Percentiles rank a stretch among this genome's conserved stretches.
Evolutionary conservation across 129 eudicot species (phyloP).

Genomic region (Lactuca sativa): DNA sequence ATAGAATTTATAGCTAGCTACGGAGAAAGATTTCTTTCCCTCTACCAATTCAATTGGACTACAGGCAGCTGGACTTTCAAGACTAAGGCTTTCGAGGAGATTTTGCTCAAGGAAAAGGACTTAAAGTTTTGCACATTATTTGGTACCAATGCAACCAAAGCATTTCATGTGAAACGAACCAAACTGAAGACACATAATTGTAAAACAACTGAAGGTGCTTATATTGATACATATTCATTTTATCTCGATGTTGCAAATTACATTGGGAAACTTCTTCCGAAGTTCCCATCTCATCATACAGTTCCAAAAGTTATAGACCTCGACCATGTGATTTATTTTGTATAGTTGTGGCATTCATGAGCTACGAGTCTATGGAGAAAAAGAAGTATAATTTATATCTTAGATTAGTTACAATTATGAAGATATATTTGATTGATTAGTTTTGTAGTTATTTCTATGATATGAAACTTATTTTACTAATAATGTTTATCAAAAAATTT

Average conservation of each 20-base stretch:
- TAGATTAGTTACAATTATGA: no score
- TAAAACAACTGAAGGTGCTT: neutral
- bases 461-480: no score
- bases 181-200: neutral
- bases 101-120: conserved; percentile 15
- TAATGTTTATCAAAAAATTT: no score
- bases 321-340: neutral
- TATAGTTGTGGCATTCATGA: neutral
- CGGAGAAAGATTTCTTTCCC: conserved; percentile 70
- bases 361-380: neutral
- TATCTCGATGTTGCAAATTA: conserved; percentile 50
- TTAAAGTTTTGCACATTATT: conserved; percentile 5
- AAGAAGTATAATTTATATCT: no score
- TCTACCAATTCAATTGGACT: conserved; percentile 63
- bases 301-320: neutral
- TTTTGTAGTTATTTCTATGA: no score
- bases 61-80: conserved; percentile 62
- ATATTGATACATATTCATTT: conserved; percentile 14
- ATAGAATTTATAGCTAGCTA: conserved; percentile 56
- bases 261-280: neutral
- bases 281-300: neutral
- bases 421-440: no score
- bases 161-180: conserved; percentile 5
- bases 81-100: conserved; percentile 14
- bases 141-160: conserved; percentile 1